Base-by-base conservation (phyloP, 768 basidiomycete species). In the Leccinum subgranulosum region DNA sequence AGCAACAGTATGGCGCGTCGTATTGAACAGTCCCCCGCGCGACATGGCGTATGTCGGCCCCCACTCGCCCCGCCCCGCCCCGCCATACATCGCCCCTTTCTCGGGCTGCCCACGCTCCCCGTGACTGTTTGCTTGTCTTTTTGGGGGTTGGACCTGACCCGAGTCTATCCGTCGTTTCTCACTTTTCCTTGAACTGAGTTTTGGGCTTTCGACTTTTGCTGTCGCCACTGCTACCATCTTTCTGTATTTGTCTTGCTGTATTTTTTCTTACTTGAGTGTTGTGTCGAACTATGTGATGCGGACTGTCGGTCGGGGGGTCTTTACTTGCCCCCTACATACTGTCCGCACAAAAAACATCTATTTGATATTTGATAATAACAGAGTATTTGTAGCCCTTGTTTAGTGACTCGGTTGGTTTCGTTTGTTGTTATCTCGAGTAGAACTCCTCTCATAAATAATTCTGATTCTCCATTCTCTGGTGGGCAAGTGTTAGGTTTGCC, bases 1-100 rank as follows among this genome's bases (percentile, higher is more conserved):
- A 64, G 6, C 54, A 61, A 31, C 63, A 66, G n/a, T 69, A 56
- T 27, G 56, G 34, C 19, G n/a, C 51, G 25, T 53, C 33, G 33
- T 34, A 34, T 34, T 34, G 33, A 34, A 34, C 33, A n/a, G 41
- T 19, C 4, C 11, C 11, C 0, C 4, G 17, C 17, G 36, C 36
- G 17, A 17, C 17, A 39, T 39, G 36, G 3, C 8, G 14, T n/a
- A 17, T 39, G 17, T 39, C 36, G 36, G 36, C 17, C 17, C 36
- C 36, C 6, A 15, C 34, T 36, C 36, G 14, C 17, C 36, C 31
- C 31, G 12, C 31, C 31, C 5, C 3, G 23, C 23, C 31, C 23
- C 31, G 31, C 31, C 31, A 31, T 31, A 17, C 17, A 0, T 17
- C 36, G 4, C 36, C 8, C 17, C 36, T 39, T 39, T 17, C 36